Evolutionary conservation across 352 stramenopile genomes (phyloP).

Genomic region (Globisporangium irregulare): DNA sequence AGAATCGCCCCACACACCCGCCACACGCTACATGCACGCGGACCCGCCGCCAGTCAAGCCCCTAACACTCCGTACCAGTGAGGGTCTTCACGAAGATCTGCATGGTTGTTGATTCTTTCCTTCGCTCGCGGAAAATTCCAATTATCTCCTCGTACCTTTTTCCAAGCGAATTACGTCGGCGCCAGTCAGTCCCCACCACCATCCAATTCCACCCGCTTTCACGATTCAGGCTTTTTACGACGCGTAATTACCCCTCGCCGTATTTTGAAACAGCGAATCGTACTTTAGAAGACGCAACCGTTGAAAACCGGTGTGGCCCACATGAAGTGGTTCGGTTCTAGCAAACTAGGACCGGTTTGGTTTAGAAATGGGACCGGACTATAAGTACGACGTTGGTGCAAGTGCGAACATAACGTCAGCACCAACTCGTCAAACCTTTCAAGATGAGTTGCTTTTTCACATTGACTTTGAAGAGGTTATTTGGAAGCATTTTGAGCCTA

Average conservation of each 20-base stretch:
- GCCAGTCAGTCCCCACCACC: constrained; percentile 29
- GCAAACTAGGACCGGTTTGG: background rate
- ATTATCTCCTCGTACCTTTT: constrained; percentile 24
- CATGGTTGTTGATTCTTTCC: constrained; percentile 55
- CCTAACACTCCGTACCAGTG: constrained; percentile 20
- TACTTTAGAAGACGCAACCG: background rate
- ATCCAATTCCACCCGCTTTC: constrained; percentile 22
- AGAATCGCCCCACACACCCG: background rate
- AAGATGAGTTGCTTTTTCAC: no score
- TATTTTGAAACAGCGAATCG: background rate
- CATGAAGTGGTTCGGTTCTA: background rate
- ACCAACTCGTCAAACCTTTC: background rate
- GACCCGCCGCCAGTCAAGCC: background rate
- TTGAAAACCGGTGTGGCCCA: background rate
- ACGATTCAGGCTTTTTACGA: constrained; percentile 11
- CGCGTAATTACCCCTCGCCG: constrained; percentile 13
- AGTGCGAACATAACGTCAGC: background rate
- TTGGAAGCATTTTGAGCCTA: no score
- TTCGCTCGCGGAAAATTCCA: constrained; percentile 59
- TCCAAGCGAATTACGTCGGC: background rate
- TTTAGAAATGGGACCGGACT: background rate
- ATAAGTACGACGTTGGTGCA: background rate
- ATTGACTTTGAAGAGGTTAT: no score
- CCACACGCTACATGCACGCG: background rate
- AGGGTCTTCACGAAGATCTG: constrained; percentile 59